These are phyloP conservation scores for Musa itinerans DNA, from an alignment of 176 grass and related monocot genomes.

Conservation along the genomic window DNA sequence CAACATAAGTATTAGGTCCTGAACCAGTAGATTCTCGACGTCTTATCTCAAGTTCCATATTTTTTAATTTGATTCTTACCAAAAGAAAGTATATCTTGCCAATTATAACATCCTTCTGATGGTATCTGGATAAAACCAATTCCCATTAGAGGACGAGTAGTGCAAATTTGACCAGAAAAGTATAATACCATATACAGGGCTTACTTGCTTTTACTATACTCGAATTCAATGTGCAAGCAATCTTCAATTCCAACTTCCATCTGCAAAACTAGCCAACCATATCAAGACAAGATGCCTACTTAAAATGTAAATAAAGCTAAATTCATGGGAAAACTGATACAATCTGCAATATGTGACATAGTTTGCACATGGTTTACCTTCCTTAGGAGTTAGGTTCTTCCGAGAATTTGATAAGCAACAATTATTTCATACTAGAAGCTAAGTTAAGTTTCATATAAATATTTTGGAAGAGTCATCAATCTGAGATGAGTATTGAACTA, in stretches of 20 bases:
- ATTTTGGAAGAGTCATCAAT: too few relatives aligned
- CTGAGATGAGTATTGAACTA: too few relatives aligned
- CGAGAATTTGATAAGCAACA: too few relatives aligned
- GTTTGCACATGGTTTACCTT: too few relatives aligned
- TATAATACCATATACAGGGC: neutral
- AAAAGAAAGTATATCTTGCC: conserved; percentile 98
- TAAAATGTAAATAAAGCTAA: neutral
- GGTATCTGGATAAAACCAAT: conserved; percentile 39
- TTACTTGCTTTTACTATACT: conserved; percentile 99
- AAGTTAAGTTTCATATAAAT: too few relatives aligned
- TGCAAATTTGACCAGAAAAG: neutral
- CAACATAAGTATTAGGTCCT: conserved; percentile 95
- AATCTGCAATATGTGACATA: too few relatives aligned
- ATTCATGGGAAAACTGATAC: neutral
- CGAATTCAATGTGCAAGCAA: conserved; percentile 96
- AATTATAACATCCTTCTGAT: conserved; percentile 88
- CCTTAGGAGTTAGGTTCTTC: too few relatives aligned
- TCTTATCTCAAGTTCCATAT: conserved; percentile 94
- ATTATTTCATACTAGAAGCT: too few relatives aligned
- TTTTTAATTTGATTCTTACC: conserved; percentile 96
- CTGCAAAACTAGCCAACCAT: conserved; percentile 25
- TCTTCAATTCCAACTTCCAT: conserved; percentile 99
- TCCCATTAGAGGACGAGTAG: neutral
- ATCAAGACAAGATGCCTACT: neutral
- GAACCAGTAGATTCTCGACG: conserved; percentile 92